Conservation (phyloP, 148 eudicot genomes). For the Mesembryanthemum crystallinum region DNA sequence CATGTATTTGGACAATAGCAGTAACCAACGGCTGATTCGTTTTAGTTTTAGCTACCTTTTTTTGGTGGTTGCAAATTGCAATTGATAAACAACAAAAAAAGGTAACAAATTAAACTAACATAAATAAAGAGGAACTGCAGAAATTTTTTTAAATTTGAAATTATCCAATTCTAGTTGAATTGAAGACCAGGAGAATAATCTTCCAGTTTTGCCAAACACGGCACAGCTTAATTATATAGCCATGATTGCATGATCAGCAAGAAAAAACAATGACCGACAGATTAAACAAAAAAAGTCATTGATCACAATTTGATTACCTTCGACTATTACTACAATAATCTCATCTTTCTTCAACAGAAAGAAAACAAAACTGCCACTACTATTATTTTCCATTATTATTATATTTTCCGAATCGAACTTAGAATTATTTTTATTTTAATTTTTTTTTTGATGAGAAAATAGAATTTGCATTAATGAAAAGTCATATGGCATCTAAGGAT, state of each 20-base stretch:
- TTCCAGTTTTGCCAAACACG: constrained; percentile 1
- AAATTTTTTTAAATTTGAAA: background rate
- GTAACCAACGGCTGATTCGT: background rate
- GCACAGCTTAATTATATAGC: constrained; percentile 2
- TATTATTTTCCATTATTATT: too few species aligned
- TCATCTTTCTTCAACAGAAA: too few species aligned
- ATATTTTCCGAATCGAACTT: too few species aligned
- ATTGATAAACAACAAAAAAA: background rate
- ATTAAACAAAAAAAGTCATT: constrained; percentile 3
- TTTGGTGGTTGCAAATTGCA: background rate
- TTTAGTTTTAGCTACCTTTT: constrained; percentile 4
- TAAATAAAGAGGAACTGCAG: background rate
- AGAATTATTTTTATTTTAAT: too few species aligned
- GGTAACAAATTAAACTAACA: background rate
- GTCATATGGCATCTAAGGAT: too few species aligned
- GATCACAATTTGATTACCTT: background rate
- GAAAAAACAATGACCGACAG: constrained; percentile 4
- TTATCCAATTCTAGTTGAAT: too few species aligned
- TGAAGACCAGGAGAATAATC: background rate
- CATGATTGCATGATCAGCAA: constrained; percentile 9
- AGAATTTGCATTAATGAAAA: too few species aligned
- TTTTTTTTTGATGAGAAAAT: too few species aligned
- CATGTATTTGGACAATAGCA: background rate
- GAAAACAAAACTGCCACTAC: too few species aligned
- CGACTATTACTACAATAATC: too few species aligned